A percentile compares a stretch with the other conserved stretches of the same genome.
Conservation (phyloP, 441 rosid genomes). For the Adansonia rubrostipa region DNA sequence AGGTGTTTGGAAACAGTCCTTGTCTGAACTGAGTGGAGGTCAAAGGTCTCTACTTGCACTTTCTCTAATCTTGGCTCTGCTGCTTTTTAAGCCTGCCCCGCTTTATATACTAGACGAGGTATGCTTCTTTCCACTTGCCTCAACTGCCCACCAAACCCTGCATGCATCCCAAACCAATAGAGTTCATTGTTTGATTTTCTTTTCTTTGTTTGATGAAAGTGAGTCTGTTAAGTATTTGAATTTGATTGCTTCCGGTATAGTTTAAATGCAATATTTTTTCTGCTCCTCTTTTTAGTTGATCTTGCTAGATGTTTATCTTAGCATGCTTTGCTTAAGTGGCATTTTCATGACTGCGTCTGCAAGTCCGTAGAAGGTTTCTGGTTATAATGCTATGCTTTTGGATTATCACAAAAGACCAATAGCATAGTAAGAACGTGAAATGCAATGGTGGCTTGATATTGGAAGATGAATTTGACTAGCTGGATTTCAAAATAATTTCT, state of each 20-base stretch:
- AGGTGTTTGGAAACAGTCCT: slow-evolving; percentile 94
- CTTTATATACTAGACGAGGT: slow-evolving; percentile 98
- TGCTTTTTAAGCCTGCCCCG: slow-evolving; percentile 99
- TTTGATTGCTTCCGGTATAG: slow-evolving; percentile 4
- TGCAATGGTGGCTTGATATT: background rate
- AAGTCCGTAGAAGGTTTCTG: background rate
- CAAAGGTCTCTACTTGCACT: slow-evolving; percentile 96
- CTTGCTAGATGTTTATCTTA: background rate
- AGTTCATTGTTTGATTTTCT: slow-evolving; percentile 7
- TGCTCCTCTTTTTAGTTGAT: background rate
- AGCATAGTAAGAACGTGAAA: background rate
- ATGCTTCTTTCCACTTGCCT: slow-evolving; percentile 24
- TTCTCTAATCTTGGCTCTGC: slow-evolving; percentile 90
- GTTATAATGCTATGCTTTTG: background rate
- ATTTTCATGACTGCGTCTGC: background rate
- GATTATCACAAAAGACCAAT: background rate
- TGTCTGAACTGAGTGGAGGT: slow-evolving; percentile 98
- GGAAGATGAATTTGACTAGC: background rate
- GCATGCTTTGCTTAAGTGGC: background rate
- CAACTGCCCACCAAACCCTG: background rate
- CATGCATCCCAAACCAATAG: background rate
- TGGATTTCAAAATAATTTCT: background rate
- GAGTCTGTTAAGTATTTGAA: background rate
- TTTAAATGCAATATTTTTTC: background rate
- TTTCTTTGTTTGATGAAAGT: background rate